Percentiles rank a stretch among this genome's conserved stretches.
These are phyloP conservation scores for Aspergillus transmontanensis DNA, from an alignment of 2,329 filamentous ascomycete species.

Conservation along the genomic window DNA sequence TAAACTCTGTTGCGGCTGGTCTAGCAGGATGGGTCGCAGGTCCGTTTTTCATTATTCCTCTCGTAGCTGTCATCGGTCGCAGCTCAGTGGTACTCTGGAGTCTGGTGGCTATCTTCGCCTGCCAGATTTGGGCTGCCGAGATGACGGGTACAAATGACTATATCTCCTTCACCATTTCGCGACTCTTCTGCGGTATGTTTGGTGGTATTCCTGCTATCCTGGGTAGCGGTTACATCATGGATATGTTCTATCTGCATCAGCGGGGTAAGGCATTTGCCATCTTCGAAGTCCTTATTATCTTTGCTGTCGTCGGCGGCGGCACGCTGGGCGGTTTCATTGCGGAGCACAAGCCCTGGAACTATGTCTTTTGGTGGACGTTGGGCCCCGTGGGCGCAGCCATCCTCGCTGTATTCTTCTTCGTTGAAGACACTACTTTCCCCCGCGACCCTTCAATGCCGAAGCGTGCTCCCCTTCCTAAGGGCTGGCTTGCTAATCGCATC, in stretches of 20 bases:
- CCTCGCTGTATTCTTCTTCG: conserved; percentile 39
- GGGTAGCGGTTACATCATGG: conserved; percentile 45
- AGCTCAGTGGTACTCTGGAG: conserved; percentile 45
- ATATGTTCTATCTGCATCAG: conserved; percentile 49
- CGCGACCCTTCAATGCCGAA: conserved; percentile 20
- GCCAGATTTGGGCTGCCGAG: conserved; percentile 42
- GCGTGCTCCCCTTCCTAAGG: conserved; percentile 20
- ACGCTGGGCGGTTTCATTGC: conserved; percentile 47
- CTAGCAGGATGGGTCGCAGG: conserved; percentile 44
- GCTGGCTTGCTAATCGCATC: conserved; percentile 25
- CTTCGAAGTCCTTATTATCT: conserved; percentile 39
- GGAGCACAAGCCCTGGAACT: conserved; percentile 36
- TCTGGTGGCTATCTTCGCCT: conserved; percentile 36
- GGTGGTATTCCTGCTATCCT: conserved; percentile 43
- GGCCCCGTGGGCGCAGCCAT: conserved; percentile 37
- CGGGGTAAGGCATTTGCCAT: conserved; percentile 44
- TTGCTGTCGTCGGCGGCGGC: conserved; percentile 41
- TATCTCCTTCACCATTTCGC: conserved; percentile 40
- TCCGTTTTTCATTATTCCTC: conserved; percentile 42
- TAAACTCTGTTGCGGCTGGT: conserved; percentile 28
- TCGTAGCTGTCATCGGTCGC: conserved; percentile 40
- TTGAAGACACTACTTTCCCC: conserved; percentile 45
- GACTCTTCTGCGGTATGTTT: conserved; percentile 45
- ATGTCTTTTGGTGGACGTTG: conserved; percentile 50
- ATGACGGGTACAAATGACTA: conserved; percentile 41